Percentiles rank a stretch among this genome's conserved stretches.
Conservation (phyloP, 2,329 filamentous ascomycete genomes). For the Talaromyces pinophilus region DNA sequence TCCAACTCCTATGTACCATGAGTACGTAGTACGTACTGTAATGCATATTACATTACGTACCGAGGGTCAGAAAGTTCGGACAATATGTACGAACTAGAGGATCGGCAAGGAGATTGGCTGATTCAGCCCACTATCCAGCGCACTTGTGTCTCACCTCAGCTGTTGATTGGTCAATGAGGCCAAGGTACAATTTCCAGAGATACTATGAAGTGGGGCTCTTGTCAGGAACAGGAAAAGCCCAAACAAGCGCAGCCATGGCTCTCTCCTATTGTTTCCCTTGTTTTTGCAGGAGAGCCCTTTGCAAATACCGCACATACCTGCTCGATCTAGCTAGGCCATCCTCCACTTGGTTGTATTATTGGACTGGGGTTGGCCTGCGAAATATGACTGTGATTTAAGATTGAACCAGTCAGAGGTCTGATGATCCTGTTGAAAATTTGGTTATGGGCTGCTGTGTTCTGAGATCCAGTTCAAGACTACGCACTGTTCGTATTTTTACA, state of each 20-base stretch:
- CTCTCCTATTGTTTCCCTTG: not conserved
- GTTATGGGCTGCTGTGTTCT: not conserved
- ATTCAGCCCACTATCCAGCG: not conserved
- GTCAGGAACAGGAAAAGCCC: constrained; percentile 32
- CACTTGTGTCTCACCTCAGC: not conserved
- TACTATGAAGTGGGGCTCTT: not conserved
- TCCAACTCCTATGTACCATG: not conserved
- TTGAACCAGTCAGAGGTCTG: not conserved
- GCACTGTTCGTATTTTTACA: not conserved
- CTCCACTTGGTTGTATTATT: not conserved
- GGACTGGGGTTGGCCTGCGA: not conserved
- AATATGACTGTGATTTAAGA: not conserved
- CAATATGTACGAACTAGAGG: not conserved
- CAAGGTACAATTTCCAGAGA: not conserved
- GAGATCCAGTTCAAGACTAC: not conserved
- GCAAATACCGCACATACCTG: constrained; percentile 10
- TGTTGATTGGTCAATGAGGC: not conserved
- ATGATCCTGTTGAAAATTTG: not conserved
- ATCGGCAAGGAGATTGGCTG: constrained; percentile 1
- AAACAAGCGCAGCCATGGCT: constrained; percentile 22
- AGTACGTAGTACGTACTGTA: not conserved
- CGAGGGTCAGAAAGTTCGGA: not conserved
- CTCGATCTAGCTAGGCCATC: not conserved
- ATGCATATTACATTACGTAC: not conserved
- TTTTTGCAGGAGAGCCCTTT: not conserved